A percentile compares a stretch with the other conserved stretches of the same genome.
Evolutionary conservation across 83 land plant species (phyloP).

Genomic region (Picea engelmannii): DNA sequence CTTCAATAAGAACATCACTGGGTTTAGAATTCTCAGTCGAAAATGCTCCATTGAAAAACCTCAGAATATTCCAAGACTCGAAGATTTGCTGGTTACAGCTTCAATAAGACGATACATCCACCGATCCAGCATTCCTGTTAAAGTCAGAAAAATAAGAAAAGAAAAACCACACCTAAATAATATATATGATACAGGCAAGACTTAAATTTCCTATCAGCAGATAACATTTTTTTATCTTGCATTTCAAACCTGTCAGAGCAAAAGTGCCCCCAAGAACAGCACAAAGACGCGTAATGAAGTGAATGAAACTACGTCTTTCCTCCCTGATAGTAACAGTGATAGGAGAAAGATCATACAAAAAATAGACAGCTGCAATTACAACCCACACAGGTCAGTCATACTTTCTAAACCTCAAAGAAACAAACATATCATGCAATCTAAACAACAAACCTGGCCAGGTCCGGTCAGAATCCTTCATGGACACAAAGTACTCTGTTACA

Average conservation of each 20-base stretch:
- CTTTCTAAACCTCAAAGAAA: neutral
- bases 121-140: constrained; percentile 83
- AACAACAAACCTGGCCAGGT: constrained; percentile 80
- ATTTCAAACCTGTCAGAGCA: constrained; percentile 81
- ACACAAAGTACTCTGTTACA: constrained; percentile 88
- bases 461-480: constrained; percentile 54
- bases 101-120: constrained; percentile 82
- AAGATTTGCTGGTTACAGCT: constrained; percentile 25
- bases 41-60: neutral
- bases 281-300: constrained; percentile 94
- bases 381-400: neutral
- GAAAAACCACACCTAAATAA: neutral
- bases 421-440: neutral
- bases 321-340: constrained; percentile 94
- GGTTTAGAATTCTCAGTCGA: neutral
- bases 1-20: constrained; percentile 38
- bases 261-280: constrained; percentile 98
- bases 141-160: constrained; percentile 5
- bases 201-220: neutral
- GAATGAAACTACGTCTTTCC: constrained; percentile 87
- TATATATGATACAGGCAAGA: neutral
- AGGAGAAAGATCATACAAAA: constrained; percentile 97
- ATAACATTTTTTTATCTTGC: neutral
- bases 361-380: constrained; percentile 85
- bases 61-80: neutral